Base-by-base conservation (phyloP, 2,329 filamentous ascomycete species). In the Colletotrichum tabaci region DNA sequence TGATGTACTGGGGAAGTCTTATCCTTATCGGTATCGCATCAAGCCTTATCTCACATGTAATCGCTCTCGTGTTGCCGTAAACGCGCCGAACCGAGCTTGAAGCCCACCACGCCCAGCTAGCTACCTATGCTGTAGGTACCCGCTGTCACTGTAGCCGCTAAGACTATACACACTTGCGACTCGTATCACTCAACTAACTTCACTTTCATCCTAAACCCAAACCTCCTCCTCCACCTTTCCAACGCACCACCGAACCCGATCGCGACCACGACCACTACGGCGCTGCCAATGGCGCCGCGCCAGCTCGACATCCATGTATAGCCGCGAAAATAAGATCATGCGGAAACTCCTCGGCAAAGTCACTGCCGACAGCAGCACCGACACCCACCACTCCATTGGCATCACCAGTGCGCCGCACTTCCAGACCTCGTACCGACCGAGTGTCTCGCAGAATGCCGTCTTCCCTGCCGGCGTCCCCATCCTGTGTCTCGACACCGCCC, bases 341-440 rank as follows among this genome's bases (percentile, higher is more conserved):
- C 87, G 88, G 78, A 88, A 89, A 82, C 85, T 90, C 30, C 86
- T 90, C 42, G 88, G 88, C 78, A 88, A 88, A 76, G 81, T 84
- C 70, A 80, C 84, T 38, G 81, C 83, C 74, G 85, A 88, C 73
- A 82, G 86, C 72, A 80, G 83, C 52, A 78, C 84, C 68, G 82
- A 86, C 74, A 79, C 83, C 16, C 82, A 84, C 50, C 79, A 82
- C 57, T 82, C 81, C 68, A 78, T 83, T 53, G 83, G 81, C 71
- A 79, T 87, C 67, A 84, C 87, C 67, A 85, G 83, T 76, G 86
- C 87, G 3, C 82, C 80, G 75, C 55, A 80, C 77, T 60, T 79
- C 79, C 13, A 77, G 77, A 64, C 80, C 42, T 81, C 84, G 7
- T 86, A 87, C 73, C 88, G 89, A 30, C 86, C 88, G 0, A 83